phyloP scores from a whole-genome alignment of 1,139 yeast genomes.

The Debaryomyces robertsiae region DNA sequence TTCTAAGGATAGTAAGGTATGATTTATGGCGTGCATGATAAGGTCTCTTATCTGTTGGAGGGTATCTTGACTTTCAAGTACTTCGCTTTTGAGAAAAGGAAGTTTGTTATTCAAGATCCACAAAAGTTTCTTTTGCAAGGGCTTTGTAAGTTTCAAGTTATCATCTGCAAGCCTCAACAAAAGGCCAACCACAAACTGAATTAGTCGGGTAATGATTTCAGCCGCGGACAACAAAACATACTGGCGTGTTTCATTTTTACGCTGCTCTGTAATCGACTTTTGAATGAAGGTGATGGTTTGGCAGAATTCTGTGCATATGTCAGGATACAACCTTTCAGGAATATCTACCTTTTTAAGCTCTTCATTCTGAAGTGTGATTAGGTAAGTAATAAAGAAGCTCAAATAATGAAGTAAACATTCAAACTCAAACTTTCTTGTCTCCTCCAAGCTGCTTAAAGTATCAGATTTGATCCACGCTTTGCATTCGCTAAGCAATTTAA shows the following conservation, averaged over 20 bases:
- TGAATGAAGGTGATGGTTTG: constrained; percentile 20
- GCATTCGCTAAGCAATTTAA: constrained; percentile 27
- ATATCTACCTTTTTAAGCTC: constrained; percentile 25
- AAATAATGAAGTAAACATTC: constrained; percentile 33
- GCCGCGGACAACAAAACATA: constrained; percentile 32
- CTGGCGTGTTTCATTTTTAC: constrained; percentile 19
- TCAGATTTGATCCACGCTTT: constrained; percentile 30
- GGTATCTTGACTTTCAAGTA: neutral
- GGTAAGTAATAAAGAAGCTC: constrained; percentile 32
- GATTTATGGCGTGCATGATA: constrained; percentile 22
- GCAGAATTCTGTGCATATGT: neutral
- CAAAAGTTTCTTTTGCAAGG: neutral
- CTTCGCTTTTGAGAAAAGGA: neutral
- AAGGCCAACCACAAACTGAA: constrained; percentile 42
- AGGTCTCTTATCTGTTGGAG: constrained; percentile 7
- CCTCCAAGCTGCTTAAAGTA: constrained; percentile 19
- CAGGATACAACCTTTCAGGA: constrained; percentile 21
- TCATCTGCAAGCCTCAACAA: constrained; percentile 30
- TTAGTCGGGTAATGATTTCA: constrained; percentile 34
- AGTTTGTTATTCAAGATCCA: neutral
- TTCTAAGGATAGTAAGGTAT: constrained; percentile 23
- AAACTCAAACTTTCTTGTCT: constrained; percentile 27
- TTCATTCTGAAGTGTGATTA: constrained; percentile 41
- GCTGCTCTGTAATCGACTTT: constrained; percentile 12
- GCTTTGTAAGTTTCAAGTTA: neutral